Conservation (phyloP, 176 grass and related monocot species). For the Zoysia japonica region DNA sequence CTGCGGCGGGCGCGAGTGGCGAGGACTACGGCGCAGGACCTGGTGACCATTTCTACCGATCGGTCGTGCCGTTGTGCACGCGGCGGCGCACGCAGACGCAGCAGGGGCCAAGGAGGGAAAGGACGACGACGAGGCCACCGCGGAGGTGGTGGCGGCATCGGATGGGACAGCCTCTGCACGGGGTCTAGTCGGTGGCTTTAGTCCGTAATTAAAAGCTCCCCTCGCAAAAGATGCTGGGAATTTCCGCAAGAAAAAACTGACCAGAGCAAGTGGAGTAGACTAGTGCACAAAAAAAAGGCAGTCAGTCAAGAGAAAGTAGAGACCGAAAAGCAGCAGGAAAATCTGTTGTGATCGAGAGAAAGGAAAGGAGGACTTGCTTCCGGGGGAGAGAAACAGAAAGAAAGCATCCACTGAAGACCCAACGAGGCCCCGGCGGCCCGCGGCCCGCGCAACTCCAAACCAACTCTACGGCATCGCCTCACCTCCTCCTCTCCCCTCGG, state of each 20-base stretch:
- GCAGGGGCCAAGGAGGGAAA: too few species aligned
- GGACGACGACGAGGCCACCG: too few species aligned
- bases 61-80: too few species aligned
- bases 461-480: neutral
- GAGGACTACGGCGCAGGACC: neutral
- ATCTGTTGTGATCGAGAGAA: neutral
- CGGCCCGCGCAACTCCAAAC: neutral
- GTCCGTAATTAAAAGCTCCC: neutral
- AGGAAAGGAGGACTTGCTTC: neutral
- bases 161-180: too few species aligned
- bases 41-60: too few species aligned
- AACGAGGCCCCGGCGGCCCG: too few species aligned
- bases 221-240: neutral
- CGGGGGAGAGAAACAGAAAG: slow-evolving; percentile 6
- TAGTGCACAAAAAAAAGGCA: neutral
- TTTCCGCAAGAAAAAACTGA: neutral
- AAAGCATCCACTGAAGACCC: slow-evolving; percentile 1
- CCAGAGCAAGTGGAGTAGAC: neutral
- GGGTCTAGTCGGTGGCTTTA: neutral
- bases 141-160: too few species aligned
- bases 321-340: slow-evolving; percentile 31
- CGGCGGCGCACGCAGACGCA: too few species aligned
- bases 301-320: neutral
- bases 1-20: neutral
- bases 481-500: neutral